These are phyloP conservation scores for Vitis rupestris DNA, from an alignment of 164 flowering plant genomes.

Conservation along the genomic window DNA sequence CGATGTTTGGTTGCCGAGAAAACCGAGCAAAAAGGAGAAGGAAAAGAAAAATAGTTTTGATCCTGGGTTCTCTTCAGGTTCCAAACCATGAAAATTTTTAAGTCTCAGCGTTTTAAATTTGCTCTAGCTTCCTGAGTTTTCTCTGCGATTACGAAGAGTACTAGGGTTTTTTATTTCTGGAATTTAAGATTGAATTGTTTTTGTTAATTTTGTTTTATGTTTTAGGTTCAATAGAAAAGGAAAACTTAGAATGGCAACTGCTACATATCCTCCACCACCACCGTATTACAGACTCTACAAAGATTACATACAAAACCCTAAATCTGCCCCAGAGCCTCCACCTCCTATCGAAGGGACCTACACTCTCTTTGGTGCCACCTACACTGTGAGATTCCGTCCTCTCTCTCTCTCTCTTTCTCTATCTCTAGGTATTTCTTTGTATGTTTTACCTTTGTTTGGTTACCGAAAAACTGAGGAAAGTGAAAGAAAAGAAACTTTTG, in stretches of 20 bases:
- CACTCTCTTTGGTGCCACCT: conserved; percentile 64
- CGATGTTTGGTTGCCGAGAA: neutral
- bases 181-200: no score
- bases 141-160: no score
- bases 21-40: neutral
- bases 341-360: conserved; percentile 87
- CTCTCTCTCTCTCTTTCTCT: neutral
- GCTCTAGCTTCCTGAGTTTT: no score
- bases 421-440: neutral
- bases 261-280: conserved; percentile 96
- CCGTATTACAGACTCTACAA: conserved; percentile 89
- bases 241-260: conserved; percentile 44
- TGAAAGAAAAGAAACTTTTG: no score
- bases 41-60: neutral
- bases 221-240: neutral
- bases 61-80: no score
- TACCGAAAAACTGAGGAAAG: no score
- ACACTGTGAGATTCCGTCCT: conserved; percentile 52
- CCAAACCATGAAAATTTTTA: no score
- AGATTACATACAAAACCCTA: conserved; percentile 57
- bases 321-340: conserved; percentile 83
- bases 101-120: no score
- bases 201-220: no score
- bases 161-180: no score
- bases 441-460: neutral